phyloP scores from a whole-genome alignment of 2,329 filamentous ascomycete genomes.

The Spiromastix sp. region DNA sequence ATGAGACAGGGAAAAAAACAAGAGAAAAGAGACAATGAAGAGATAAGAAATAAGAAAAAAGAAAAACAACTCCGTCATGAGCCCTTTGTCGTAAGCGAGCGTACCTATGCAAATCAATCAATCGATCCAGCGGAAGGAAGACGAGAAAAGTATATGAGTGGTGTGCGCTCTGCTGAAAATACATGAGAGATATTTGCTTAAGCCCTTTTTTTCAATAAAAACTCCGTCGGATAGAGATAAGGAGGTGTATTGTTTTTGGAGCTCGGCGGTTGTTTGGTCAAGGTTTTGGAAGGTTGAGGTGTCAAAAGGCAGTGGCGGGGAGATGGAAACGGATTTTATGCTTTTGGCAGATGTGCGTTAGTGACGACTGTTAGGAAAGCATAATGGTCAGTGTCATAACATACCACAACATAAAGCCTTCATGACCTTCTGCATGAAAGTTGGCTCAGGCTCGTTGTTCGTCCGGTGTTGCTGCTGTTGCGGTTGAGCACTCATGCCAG shows the following conservation, averaged over 20 bases:
- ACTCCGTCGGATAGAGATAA: no score
- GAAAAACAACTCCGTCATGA: constrained; percentile 8
- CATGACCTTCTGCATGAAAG: constrained; percentile 84
- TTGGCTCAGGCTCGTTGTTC: constrained; percentile 59
- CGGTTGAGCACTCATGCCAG: constrained; percentile 49
- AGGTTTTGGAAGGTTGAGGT: constrained; percentile 2
- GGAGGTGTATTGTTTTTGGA: no score
- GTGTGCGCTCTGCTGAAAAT: not conserved
- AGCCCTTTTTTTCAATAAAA: no score
- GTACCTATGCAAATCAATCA: constrained; percentile 8
- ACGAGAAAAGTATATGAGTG: not conserved
- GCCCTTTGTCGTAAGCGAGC: constrained; percentile 11
- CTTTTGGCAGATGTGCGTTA: constrained; percentile 1
- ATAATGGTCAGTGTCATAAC: constrained; percentile 15
- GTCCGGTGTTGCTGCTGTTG: constrained; percentile 36
- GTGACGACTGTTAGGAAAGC: not conserved
- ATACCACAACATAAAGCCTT: constrained; percentile 83
- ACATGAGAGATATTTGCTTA: no score
- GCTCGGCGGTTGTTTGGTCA: no score
- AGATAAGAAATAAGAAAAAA: not conserved
- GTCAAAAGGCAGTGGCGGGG: not conserved
- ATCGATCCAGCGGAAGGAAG: constrained; percentile 6
- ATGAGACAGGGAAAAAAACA: not conserved
- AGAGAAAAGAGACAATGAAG: not conserved
- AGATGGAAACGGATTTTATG: not conserved